Evolutionary conservation across 345 rosid genomes (phyloP).

Genomic region (Carallia pectinifolia): DNA sequence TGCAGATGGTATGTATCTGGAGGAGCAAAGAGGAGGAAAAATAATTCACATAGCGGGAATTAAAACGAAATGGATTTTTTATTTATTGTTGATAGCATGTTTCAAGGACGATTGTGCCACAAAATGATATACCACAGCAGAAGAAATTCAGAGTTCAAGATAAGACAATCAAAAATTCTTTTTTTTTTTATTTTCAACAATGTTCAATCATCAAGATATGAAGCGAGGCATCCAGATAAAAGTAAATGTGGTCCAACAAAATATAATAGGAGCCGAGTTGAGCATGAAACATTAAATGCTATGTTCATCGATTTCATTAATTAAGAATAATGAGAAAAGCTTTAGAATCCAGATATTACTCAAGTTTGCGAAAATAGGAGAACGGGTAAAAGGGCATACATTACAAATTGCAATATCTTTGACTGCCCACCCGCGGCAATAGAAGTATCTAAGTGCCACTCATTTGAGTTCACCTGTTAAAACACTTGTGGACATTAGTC

Average conservation of each 20-base stretch:
- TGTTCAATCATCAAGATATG: neutral
- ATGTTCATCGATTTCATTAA: neutral
- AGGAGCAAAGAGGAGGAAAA: conserved; percentile 1
- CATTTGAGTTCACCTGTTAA: conserved; percentile 85
- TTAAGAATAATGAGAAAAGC: neutral
- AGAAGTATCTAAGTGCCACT: conserved; percentile 97
- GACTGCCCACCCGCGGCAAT: conserved; percentile 88
- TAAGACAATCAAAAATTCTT: neutral
- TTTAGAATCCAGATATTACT: too few species aligned
- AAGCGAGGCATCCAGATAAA: neutral
- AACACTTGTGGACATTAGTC: conserved; percentile 20
- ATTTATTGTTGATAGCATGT: neutral
- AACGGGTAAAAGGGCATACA: conserved; percentile 61
- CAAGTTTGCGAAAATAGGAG: neutral
- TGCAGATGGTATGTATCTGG: conserved; percentile 85
- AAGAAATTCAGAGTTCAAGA: neutral
- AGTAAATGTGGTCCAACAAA: neutral
- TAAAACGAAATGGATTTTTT: neutral
- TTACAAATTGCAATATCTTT: conserved; percentile 93
- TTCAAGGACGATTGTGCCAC: neutral
- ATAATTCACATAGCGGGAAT: too few species aligned
- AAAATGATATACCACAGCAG: neutral
- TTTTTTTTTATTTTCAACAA: neutral
- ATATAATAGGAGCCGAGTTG: conserved; percentile 1
- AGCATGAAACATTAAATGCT: neutral